Evolutionary conservation across 192 early-diverging fungal species (phyloP).

Genomic region (Glomus cerebriforme): DNA sequence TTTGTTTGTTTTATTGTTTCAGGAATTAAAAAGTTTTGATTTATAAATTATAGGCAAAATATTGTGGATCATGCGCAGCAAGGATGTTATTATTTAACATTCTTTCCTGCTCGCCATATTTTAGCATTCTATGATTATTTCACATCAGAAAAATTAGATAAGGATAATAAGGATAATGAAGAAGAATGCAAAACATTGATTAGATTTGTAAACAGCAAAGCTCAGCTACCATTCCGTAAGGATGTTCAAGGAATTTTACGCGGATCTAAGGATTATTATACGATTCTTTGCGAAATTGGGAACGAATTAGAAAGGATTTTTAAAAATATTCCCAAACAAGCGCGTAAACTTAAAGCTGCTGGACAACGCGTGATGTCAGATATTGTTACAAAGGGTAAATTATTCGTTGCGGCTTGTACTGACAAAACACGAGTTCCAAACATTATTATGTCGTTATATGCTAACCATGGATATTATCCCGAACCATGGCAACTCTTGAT

Average conservation of each 20-base stretch:
- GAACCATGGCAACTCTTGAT: conserved; percentile 33
- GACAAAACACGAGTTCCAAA: conserved; percentile 20
- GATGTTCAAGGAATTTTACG: neutral
- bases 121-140: conserved; percentile 32
- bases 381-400: conserved; percentile 22
- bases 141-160: neutral
- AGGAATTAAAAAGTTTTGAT: neutral
- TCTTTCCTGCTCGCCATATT: conserved; percentile 23
- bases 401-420: conserved; percentile 32
- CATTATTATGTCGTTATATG: conserved; percentile 31
- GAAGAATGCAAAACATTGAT: neutral
- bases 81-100: conserved; percentile 29
- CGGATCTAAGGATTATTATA: neutral
- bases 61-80: conserved; percentile 4
- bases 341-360: neutral
- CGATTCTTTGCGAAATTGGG: conserved; percentile 4
- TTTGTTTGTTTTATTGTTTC: neutral
- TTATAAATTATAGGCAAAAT: neutral
- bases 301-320: neutral
- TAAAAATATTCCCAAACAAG: neutral
- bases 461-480: conserved; percentile 19
- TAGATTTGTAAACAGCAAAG: neutral
- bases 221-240: neutral
- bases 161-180: neutral
- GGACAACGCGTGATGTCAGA: conserved; percentile 5